Base-by-base conservation (phyloP, 2,329 filamentous ascomycete genomes). In the Colletotrichum chrysophilum region DNA sequence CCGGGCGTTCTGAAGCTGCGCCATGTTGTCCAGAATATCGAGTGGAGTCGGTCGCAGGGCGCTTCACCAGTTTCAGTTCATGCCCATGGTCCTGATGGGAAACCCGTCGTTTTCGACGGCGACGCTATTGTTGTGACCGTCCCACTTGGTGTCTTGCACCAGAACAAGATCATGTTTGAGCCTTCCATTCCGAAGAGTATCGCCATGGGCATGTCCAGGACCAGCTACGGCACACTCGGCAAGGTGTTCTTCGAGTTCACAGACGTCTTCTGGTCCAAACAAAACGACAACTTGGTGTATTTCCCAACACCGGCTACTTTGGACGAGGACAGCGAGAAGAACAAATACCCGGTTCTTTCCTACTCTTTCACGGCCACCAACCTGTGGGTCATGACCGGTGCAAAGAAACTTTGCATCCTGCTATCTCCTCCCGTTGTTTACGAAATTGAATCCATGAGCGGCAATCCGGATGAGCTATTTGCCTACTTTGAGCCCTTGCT, bases 201-300 rank as follows among this genome's bases (percentile, higher is more conserved):
- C 12, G 14, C 36, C 6, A 2, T 3, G 2, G 56, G 68, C 21
- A 32, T 64, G 8, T 30, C 68, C 9, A 62, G n/a, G 26, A 64
- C 18, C n/a, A 70, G 68, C n/a, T 64, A 65, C 16, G 56, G 68
- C 4, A 16, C 34, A 10, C 34, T 70, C 3, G 68, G 68, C 13
- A 70, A 70, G 8, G 68, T 55, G 26, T 70, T 70, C 58, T 65
- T 70, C 58, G 28, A 70, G 68, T 70, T 70, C n/a, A 4, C n/a
- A 14, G 68, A 70, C 10, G 58, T 64, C 34, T 70, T 70, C 26
- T 70, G 68, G 68, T 70, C 68, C 9, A 48, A 26, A 10, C 32
- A 70, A n/a, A 62, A 70, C 28, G 68, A 70, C 36, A 28, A n/a
- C 18, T n/a, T 70, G 32, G 30, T 60, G 14, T 70, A 65, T 28